Evolutionary conservation across 805 yeast genomes (phyloP).

Genomic region (Candida verbasci): DNA sequence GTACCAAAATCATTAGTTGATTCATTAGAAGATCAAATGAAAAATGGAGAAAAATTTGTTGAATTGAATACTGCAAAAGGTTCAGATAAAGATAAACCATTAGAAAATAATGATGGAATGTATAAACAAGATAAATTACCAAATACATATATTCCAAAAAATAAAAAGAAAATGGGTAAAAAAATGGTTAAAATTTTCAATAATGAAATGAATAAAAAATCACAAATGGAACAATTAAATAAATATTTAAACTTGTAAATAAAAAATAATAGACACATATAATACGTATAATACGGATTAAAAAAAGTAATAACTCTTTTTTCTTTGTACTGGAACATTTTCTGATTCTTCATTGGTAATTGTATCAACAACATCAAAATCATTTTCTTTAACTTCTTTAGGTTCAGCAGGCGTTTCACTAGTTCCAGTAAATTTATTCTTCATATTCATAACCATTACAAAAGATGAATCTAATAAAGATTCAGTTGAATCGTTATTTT

Average conservation of each 20-base stretch:
- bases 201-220: background rate
- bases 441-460: constrained; percentile 11
- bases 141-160: constrained; percentile 32
- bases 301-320: background rate
- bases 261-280: background rate
- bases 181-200: constrained; percentile 1
- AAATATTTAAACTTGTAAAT: constrained; percentile 17
- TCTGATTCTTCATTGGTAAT: constrained; percentile 6
- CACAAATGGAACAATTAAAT: background rate
- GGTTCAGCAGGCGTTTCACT: no score
- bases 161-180: constrained; percentile 22
- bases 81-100: constrained; percentile 65
- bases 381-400: constrained; percentile 18
- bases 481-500: no score
- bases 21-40: constrained; percentile 32
- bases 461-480: constrained; percentile 7
- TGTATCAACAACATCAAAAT: constrained; percentile 44
- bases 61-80: constrained; percentile 52
- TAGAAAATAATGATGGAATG: constrained; percentile 71
- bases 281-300: no score
- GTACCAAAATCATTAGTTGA: constrained; percentile 33
- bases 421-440: constrained; percentile 7
- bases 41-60: constrained; percentile 45
- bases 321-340: constrained; percentile 2
- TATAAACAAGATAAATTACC: constrained; percentile 41